Base-by-base conservation (phyloP, 2,329 filamentous ascomycete genomes). In the Fusarium sulawesiense region DNA sequence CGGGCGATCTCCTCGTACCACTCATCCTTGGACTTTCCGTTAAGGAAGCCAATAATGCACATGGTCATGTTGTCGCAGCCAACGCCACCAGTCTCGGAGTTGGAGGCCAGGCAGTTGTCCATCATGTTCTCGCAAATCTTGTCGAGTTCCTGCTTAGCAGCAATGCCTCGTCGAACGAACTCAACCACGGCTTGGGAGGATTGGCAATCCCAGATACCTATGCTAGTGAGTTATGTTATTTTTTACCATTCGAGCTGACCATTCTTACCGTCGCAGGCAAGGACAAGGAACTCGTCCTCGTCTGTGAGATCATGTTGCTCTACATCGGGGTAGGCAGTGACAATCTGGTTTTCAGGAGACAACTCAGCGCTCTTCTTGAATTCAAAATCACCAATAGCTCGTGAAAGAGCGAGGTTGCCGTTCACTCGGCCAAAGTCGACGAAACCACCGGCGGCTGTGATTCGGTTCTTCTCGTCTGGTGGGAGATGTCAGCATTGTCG, bases 61-160 rank as follows among this genome's bases (percentile, higher is more conserved):
- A 99, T 98, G 74, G 96, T 99, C 96, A 99, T 99, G 86, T 99
- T 99, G 85, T 99, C 96, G 81, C 96, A 99, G 67, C 96, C 96
- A 67, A 99, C 95, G 70, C 96, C 96, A 58, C 96, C 96, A 32
- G 95, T 98, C 83, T 99, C 96, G 73, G 94, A 97, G 87, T 97
- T 98, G 66, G 94, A 97, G 42, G 96, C 94, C 72, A 99, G 87
- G 80, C 96, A 99, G 85, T 98, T 99, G 85, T 99, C 95, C 96
- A 99, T 99, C 93, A 99, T 97, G 84, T 99, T 99, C 83, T 99
- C 96, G 81, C 95, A 98, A 77, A 99, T 98, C 80, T 93, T 92
- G 59, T 94, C 90, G 54, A 99, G 88, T 51, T 97, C 92, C 83
- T 99, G 96, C 85, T 97, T 97, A 54, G 94, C 94, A 51, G 94